These are phyloP conservation scores for Geotrichum cucujoidarum DNA, from an alignment of 1,139 yeast genomes.

Conservation along the genomic window DNA sequence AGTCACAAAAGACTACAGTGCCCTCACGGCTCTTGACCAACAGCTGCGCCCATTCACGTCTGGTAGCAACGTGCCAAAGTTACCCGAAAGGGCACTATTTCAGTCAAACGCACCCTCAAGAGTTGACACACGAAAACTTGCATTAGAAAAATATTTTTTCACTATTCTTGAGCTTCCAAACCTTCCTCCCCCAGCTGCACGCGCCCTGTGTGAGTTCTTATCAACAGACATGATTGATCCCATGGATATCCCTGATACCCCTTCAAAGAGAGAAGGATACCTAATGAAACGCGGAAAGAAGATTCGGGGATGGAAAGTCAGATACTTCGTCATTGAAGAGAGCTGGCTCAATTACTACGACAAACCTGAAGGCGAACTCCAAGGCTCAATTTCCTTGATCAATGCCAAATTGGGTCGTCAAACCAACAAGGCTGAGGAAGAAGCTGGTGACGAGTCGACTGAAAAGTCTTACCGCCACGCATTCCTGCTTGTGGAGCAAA, in stretches of 20 bases:
- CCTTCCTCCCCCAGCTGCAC: slow-evolving; percentile 53
- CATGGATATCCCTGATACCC: slow-evolving; percentile 53
- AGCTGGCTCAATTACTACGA: slow-evolving; percentile 59
- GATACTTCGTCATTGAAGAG: slow-evolving; percentile 71
- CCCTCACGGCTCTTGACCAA: slow-evolving; percentile 54
- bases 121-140: slow-evolving; percentile 56
- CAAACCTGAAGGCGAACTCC: slow-evolving; percentile 51
- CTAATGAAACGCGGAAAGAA: slow-evolving; percentile 59
- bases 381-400: slow-evolving; percentile 55
- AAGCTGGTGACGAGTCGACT: slow-evolving; percentile 48
- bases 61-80: slow-evolving; percentile 50
- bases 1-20: slow-evolving; percentile 55
- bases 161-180: slow-evolving; percentile 38
- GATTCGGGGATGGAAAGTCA: slow-evolving; percentile 65
- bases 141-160: slow-evolving; percentile 57
- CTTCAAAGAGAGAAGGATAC: slow-evolving; percentile 63
- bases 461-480: slow-evolving; percentile 65
- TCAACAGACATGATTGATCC: slow-evolving; percentile 68
- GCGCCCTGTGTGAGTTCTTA: slow-evolving; percentile 57
- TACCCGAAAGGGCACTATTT: slow-evolving; percentile 57
- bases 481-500: slow-evolving; percentile 63
- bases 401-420: slow-evolving; percentile 64
- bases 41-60: slow-evolving; percentile 47
- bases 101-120: slow-evolving; percentile 57
- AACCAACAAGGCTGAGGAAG: slow-evolving; percentile 34